Evolutionary conservation across 257 asterid species (phyloP).

Genomic region (Oldenlandia corymbosa): DNA sequence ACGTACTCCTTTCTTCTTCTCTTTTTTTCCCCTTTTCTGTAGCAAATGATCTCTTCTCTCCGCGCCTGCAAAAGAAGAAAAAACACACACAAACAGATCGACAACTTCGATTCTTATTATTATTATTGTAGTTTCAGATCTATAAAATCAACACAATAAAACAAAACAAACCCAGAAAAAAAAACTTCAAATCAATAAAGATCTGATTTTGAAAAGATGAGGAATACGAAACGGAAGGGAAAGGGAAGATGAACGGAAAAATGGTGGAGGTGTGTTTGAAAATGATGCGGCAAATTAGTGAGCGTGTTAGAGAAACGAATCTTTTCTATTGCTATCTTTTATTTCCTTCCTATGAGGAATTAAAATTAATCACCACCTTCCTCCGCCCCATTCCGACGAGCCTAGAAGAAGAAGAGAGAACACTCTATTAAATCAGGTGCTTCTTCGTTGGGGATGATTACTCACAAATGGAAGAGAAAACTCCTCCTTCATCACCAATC

Average conservation of each 20-base stretch:
- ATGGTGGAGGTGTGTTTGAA: slow-evolving; percentile 19
- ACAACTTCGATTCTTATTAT: too few relatives aligned
- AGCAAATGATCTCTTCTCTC: slow-evolving; percentile 18
- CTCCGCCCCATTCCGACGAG: too few relatives aligned
- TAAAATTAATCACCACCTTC: too few relatives aligned
- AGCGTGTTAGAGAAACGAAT: slow-evolving; percentile 4
- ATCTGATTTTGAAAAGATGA: slow-evolving; percentile 6
- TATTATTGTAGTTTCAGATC: slow-evolving; percentile 32
- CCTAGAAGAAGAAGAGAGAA: too few relatives aligned
- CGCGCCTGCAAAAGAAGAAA: slow-evolving; percentile 24
- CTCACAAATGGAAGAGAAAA: too few relatives aligned
- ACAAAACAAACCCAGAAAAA: neutral
- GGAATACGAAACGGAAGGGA: slow-evolving; percentile 10
- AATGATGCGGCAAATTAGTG: slow-evolving; percentile 21
- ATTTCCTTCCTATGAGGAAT: neutral
- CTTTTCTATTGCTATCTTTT: slow-evolving; percentile 3
- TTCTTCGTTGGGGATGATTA: too few relatives aligned
- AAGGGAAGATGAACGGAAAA: neutral
- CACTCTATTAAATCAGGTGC: too few relatives aligned
- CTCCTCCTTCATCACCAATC: too few relatives aligned
- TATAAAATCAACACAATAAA: slow-evolving; percentile 5
- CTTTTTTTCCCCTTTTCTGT: neutral
- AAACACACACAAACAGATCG: slow-evolving; percentile 16
- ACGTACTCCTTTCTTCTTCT: neutral
- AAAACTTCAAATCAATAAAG: neutral